Base-by-base conservation (phyloP, 257 asterid species). In the Gardenia jasminoides region DNA sequence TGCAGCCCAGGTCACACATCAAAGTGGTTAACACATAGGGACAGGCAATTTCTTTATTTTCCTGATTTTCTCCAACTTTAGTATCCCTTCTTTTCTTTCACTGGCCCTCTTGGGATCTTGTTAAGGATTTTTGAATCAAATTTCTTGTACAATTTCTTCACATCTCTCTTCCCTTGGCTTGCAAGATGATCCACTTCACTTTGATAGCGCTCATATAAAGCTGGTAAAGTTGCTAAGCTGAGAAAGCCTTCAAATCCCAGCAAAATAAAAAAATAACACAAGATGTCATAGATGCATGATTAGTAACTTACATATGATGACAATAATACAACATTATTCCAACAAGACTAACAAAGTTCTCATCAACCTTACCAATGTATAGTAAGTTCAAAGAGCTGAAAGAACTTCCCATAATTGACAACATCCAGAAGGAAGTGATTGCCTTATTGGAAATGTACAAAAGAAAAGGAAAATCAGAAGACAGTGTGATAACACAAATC, bases 51-150 rank as follows among this genome's bases (percentile, higher is more conserved):
- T 30, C 24, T 72, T 47, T 28, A 58, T 30, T 47, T 47, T 7
- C 36, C 48, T 43, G 24, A 7, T 56, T 58, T 41, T 39, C 33
- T 39, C 26, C 44, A 28, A n/a, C 47, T 52, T 88, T 77, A 92
- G 86, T 70, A 87, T 79, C 79, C 87, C 87, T 88, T 93, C 87
- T 83, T 88, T 72, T 90, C 91, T 85, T 90, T 94, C 47, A 87
- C 81, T 10, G 96, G 98, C 74, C 91, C 95, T 83, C 98, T 91
- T 48, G 99, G 98, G 86, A 93, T 94, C 96, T 91, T 93, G 88
- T 86, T 88, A 33, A 93, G 94, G 75, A 91, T 78, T 64, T 85
- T 84, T 70, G 88, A 48, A 69, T 93, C 99, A 50, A 91, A 56
- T 80, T 89, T 91, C 68, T 46, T 85, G 83, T 86, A 92, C 72